A percentile compares a stretch with the other conserved stretches of the same genome.
These are phyloP conservation scores for Lachnellula occidentalis DNA, from an alignment of 2,329 filamentous ascomycete species.

Conservation along the genomic window DNA sequence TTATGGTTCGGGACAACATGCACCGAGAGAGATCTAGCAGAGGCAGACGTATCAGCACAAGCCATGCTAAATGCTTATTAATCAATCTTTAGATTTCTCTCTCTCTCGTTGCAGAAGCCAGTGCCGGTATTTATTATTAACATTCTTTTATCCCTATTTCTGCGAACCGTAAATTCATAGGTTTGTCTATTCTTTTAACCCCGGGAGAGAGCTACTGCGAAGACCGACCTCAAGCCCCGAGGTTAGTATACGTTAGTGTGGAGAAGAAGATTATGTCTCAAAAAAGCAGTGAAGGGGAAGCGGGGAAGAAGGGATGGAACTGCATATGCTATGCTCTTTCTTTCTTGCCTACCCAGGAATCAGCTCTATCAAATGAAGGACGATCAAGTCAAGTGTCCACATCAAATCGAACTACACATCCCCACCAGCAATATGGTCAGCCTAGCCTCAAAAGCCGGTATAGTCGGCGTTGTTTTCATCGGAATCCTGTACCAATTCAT, in stretches of 20 bases:
- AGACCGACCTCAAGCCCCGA: background rate
- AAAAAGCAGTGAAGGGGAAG: too few relatives aligned
- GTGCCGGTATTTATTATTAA: too few relatives aligned
- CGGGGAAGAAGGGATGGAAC: too few relatives aligned
- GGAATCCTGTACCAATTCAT: conserved; percentile 31
- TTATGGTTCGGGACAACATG: background rate
- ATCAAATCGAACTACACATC: too few relatives aligned
- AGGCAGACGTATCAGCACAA: background rate
- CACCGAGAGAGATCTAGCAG: background rate
- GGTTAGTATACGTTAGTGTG: background rate
- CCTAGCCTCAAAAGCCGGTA: conserved; percentile 14
- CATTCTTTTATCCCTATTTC: too few relatives aligned
- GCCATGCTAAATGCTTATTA: background rate
- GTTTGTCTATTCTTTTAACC: background rate
- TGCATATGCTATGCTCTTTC: too few relatives aligned
- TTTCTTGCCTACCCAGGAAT: too few relatives aligned
- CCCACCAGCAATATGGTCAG: conserved; percentile 1
- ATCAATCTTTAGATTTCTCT: background rate
- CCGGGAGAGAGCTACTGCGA: background rate
- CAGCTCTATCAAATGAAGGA: too few relatives aligned
- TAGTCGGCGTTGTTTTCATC: conserved; percentile 16
- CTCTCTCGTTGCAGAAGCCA: too few relatives aligned
- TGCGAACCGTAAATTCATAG: background rate
- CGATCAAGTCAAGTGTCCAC: too few relatives aligned
- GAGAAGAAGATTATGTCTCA: too few relatives aligned